Conservation (phyloP, 108 stramenopile species). For the Schizochytrium sp. region DNA sequence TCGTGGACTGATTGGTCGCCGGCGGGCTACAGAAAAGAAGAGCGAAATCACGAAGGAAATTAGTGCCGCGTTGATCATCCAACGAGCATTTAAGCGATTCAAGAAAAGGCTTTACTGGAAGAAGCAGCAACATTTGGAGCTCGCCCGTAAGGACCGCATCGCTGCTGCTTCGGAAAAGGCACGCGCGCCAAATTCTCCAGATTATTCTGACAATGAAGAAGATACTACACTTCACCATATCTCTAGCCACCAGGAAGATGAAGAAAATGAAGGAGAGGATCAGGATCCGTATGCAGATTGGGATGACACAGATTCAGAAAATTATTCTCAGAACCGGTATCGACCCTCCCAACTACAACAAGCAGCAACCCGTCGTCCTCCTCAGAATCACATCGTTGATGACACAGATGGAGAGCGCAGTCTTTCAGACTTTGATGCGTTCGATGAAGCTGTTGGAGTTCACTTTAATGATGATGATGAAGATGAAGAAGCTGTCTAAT, state of each 20-base stretch:
- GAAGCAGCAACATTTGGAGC: conserved; percentile 10
- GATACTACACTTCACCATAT: neutral
- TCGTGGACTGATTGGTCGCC: conserved; percentile 24
- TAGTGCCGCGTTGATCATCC: conserved; percentile 2
- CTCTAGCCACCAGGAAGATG: neutral
- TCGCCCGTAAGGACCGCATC: neutral
- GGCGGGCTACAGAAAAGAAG: neutral
- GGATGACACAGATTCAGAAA: neutral
- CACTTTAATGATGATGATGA: neutral
- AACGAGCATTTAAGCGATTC: conserved; percentile 52
- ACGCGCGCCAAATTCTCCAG: neutral
- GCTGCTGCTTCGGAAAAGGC: neutral
- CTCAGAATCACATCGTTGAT: neutral
- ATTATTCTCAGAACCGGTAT: neutral
- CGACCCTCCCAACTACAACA: too few relatives aligned
- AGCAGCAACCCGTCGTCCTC: neutral
- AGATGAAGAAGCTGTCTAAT: neutral
- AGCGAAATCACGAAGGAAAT: neutral
- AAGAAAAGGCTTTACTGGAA: conserved; percentile 2
- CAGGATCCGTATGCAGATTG: neutral
- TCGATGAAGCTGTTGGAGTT: conserved; percentile 20
- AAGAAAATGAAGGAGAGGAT: conserved; percentile 22
- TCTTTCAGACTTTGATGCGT: conserved; percentile 16
- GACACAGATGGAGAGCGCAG: neutral
- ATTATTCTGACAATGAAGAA: conserved; percentile 15